A percentile compares a stretch with the other conserved stretches of the same genome.
Conservation (phyloP, 257 asterid genomes). For the Ilex asprella region DNA sequence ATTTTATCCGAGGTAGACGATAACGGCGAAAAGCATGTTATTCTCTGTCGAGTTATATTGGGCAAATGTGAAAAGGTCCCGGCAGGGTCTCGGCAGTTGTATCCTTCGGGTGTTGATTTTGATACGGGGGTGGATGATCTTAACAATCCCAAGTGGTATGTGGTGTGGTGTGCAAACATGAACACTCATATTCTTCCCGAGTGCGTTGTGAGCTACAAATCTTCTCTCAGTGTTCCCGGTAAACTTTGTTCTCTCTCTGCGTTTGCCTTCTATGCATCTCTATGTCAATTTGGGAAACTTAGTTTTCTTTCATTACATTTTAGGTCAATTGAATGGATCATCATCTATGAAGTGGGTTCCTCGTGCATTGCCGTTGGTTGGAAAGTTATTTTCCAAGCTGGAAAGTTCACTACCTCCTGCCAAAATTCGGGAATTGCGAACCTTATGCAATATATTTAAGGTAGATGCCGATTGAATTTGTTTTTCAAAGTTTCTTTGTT, state of each 20-base stretch:
- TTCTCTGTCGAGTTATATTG: constrained; percentile 56
- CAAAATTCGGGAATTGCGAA: constrained; percentile 35
- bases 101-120: constrained; percentile 49
- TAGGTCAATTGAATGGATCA: constrained; percentile 28
- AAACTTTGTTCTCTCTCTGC: not conserved
- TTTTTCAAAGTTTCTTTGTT: not conserved
- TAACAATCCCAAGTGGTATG: constrained; percentile 46
- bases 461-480: constrained; percentile 21
- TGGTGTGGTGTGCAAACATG: constrained; percentile 58
- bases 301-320: not conserved
- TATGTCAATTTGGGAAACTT: not conserved
- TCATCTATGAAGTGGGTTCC: constrained; percentile 18
- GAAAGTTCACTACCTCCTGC: constrained; percentile 39
- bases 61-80: constrained; percentile 60
- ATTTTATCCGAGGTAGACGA: constrained; percentile 39
- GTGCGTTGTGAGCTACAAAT: constrained; percentile 59
- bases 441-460: constrained; percentile 31
- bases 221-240: constrained; percentile 32
- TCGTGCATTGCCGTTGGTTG: constrained; percentile 14
- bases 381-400: constrained; percentile 41
- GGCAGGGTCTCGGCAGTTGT: constrained; percentile 40
- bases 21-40: constrained; percentile 60
- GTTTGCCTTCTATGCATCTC: not conserved
- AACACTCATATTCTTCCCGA: constrained; percentile 53
- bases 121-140: constrained; percentile 75